Evolutionary conservation across 371 early-diverging fungal genomes (phyloP), one percentile per base, ranked within the genome.

Genomic region (Mortierella sp.): DNA sequence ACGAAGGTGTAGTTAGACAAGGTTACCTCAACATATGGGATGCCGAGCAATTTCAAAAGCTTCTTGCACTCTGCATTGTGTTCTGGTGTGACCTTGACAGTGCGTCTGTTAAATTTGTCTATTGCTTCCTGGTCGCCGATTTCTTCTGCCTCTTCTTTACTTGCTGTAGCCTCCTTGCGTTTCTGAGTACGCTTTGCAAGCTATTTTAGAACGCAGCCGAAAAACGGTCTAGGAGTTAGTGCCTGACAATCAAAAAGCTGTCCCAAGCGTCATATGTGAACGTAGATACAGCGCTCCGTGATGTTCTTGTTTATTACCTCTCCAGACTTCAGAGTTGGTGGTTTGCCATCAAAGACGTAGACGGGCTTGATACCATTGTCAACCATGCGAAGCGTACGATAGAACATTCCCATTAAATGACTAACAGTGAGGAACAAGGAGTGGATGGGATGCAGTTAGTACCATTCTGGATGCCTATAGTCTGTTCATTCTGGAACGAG

Each of bases 271-370:
- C 7, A n/a, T 15, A 6, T 11, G 36, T 4, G 19, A 8, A 3
- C n/a, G n/a, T 3, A 10, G 6, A 59, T 8, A 16, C 19, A 38
- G n/a, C n/a, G 8, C 28, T 13, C 8, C 33, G 33, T 4, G 45
- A 11, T 50, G 19, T 16, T 8, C n/a, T n/a, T 13, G 2, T 13
- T 32, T 45, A 16, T 55, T 87, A 96, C 95, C 87, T 99, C 98
- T 45, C 94, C 96, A 4, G 95, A 92, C 84, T 99, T 99, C 78
- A 99, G 71, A 0, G 87, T 92, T 7, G 99, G 99, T 36, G 99
- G 99, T 72, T 95, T 96, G 48, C 99, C 99, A 84, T 99, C 99
- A 91, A 99, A 99, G 19, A 99, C 99, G 87, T 98, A 99, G 3
- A 96, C 90, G 0, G 99, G 99, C 76, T 97, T 98, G 70, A 99